Evolutionary conservation across 257 asterid species (phyloP).

Genomic region (Buddleja alternifolia): DNA sequence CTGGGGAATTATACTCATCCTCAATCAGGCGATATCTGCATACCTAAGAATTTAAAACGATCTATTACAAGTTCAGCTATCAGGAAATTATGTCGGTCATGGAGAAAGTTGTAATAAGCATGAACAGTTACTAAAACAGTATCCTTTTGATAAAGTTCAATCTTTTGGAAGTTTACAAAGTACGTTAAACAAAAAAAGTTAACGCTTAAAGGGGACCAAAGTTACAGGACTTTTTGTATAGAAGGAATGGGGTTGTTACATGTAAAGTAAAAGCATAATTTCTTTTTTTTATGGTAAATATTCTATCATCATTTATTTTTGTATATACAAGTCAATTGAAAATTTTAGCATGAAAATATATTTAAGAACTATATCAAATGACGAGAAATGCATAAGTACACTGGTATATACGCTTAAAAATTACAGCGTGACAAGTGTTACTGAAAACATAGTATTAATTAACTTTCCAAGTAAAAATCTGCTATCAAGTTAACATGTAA

Average conservation of each 20-base stretch:
- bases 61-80: constrained; percentile 23
- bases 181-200: neutral
- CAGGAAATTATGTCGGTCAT: neutral
- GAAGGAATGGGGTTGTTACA: neutral
- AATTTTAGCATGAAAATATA: neutral
- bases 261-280: neutral
- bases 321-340: neutral
- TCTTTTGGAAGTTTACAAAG: neutral
- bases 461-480: neutral
- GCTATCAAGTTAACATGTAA: neutral
- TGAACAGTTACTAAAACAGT: neutral
- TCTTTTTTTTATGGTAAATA: neutral
- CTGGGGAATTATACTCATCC: constrained; percentile 84
- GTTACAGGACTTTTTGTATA: neutral
- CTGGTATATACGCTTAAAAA: neutral
- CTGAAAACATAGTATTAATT: neutral
- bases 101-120: constrained; percentile 13
- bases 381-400: constrained; percentile 11
- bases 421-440: neutral
- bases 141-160: neutral
- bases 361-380: neutral
- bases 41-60: constrained; percentile 48
- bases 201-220: constrained; percentile 3
- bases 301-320: neutral
- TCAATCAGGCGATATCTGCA: constrained; percentile 87